These are phyloP conservation scores for Castanopsis chinensis DNA, from an alignment of 306 rosid genomes.

Conservation along the genomic window DNA sequence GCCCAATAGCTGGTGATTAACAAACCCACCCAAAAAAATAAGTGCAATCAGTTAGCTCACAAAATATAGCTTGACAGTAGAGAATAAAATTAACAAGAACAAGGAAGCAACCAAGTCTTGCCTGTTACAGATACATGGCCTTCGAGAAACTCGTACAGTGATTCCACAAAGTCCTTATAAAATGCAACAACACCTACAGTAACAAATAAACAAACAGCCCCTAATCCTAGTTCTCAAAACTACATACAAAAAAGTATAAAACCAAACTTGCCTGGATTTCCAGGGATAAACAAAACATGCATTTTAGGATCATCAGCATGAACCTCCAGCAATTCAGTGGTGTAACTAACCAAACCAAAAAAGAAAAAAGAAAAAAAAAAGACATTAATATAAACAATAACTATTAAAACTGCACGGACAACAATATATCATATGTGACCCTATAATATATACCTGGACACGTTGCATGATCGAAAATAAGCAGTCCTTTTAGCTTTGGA, in stretches of 20 bases:
- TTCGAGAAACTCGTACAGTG: slow-evolving; percentile 69
- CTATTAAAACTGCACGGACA: not conserved
- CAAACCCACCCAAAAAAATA: slow-evolving; percentile 3
- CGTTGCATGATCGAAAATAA: slow-evolving; percentile 60
- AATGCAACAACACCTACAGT: slow-evolving; percentile 62
- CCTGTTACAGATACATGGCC: slow-evolving; percentile 80
- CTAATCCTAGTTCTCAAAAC: not conserved
- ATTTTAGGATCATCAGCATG: slow-evolving; percentile 62
- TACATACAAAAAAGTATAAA: not conserved
- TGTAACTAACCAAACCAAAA: slow-evolving; percentile 38
- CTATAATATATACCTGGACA: slow-evolving; percentile 49
- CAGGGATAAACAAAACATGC: slow-evolving; percentile 77
- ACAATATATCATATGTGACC: not conserved
- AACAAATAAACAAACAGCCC: not conserved
- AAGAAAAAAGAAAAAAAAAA: not conserved
- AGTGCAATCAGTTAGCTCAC: slow-evolving; percentile 25
- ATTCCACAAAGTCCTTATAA: slow-evolving; percentile 76
- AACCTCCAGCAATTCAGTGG: slow-evolving; percentile 78
- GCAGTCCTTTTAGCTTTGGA: slow-evolving; percentile 41
- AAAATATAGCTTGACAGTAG: slow-evolving; percentile 9
- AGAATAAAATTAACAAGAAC: not conserved
- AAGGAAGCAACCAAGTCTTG: slow-evolving; percentile 29
- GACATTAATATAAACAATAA: not conserved
- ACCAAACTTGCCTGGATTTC: slow-evolving; percentile 76
- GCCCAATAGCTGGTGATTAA: slow-evolving; percentile 61